Evolutionary conservation across 306 rosid species (phyloP).

Genomic region (Cicer chorassanicum): DNA sequence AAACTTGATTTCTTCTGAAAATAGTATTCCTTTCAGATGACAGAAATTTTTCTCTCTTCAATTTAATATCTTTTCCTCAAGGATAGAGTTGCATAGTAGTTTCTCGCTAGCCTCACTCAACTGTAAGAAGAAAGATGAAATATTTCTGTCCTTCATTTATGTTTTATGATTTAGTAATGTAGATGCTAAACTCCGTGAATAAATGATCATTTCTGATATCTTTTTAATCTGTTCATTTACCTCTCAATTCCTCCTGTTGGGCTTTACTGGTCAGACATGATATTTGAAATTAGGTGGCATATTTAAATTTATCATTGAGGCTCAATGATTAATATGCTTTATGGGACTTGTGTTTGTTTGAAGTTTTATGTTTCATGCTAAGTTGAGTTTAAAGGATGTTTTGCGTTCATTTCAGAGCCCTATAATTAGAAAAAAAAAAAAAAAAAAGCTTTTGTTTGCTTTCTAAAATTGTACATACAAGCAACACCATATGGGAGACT

Average conservation of each 20-base stretch:
- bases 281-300: constrained; percentile 38
- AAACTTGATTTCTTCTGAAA: constrained; percentile 79
- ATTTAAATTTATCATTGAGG: constrained; percentile 35
- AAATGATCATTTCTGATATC: constrained; percentile 47
- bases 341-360: constrained; percentile 11
- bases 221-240: constrained; percentile 43
- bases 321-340: constrained; percentile 30
- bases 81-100: constrained; percentile 54
- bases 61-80: constrained; percentile 47
- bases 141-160: constrained; percentile 50
- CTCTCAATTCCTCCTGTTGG: constrained; percentile 40
- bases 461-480: constrained; percentile 42
- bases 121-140: constrained; percentile 75
- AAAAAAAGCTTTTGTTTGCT: constrained; percentile 43
- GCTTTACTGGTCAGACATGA: constrained; percentile 39
- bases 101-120: constrained; percentile 53
- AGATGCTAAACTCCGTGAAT: constrained; percentile 56
- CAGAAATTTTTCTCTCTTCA: constrained; percentile 45
- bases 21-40: constrained; percentile 75
- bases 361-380: constrained; percentile 38
- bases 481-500: constrained; percentile 27
- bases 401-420: constrained; percentile 34
- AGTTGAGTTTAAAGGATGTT: constrained; percentile 40
- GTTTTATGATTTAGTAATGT: constrained; percentile 53
- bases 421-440: constrained; percentile 13